Evolutionary conservation across 1,284 basidiomycete genomes (phyloP), one percentile per base, ranked within the genome.

Genomic region (Ganoderma multipileum): DNA sequence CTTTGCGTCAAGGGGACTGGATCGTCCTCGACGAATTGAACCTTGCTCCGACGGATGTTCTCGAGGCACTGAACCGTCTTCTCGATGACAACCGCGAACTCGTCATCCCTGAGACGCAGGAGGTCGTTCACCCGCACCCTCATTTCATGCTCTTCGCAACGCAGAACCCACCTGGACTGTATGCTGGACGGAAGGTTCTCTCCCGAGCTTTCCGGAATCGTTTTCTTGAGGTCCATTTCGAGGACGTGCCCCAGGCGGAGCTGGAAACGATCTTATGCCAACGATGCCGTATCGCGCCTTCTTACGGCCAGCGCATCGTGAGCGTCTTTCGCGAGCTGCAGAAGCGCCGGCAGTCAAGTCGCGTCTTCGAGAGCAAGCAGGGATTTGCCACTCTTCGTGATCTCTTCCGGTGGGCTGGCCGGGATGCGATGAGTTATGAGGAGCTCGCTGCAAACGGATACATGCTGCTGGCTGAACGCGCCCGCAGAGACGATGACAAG

Each of bases 111-210:
- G 98, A 99, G 79, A 99, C 98, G 0, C 95, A 96, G 72, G 98
- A 99, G 81, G 90, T 99, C 30, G 89, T 99, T 64, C 89, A 87
- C 28, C 98, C 98, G 0, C 97, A 99, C 80, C 93, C 95, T 1
- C 92, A 96, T 79, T 99, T 99, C 82, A 96, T 99, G 91, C 88
- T 99, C 9, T 99, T 99, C 76, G 97, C 97, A 0, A 99, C 98
- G 0, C 98, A 99, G 80, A 99, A 99, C 78, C 98, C 98, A 18
- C 95, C 98, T 0, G 97, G 97, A 1, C 81, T 99, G n/a, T 99
- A 99, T 78, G 97, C 94, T 1, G 98, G 98, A 7, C 89, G 98
- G 72, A 99, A 99, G 79, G 89, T 98, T 5, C 83, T 99, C 14
- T 99, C 97, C 3, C 89, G 98, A 41, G 98, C 98, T 0, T 99